A percentile compares a stretch with the other conserved stretches of the same genome.
These are phyloP conservation scores for Peronospora farinosa DNA, from an alignment of 352 stramenopile species.

Conservation along the genomic window DNA sequence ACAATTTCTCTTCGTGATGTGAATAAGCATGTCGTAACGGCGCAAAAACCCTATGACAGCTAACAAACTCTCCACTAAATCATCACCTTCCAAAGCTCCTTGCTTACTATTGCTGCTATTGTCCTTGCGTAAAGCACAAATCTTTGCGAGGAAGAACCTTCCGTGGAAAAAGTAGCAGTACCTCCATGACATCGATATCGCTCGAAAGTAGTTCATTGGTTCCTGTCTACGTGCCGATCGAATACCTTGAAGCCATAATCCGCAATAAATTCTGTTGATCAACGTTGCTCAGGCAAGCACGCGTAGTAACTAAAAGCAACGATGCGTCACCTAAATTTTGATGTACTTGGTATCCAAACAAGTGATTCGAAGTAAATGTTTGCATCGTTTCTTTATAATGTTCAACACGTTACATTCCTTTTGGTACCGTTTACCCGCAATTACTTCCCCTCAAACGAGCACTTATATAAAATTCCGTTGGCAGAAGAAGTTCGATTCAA, in stretches of 20 bases:
- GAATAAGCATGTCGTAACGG: slow-evolving; percentile 34
- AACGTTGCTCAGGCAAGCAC: slow-evolving; percentile 48
- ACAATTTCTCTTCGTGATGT: slow-evolving; percentile 9
- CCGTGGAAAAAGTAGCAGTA: slow-evolving; percentile 57
- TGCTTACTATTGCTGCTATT: slow-evolving; percentile 23
- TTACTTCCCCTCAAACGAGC: no score
- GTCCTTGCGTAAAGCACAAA: slow-evolving; percentile 23
- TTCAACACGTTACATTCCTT: no score
- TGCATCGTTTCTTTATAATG: no score
- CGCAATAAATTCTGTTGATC: slow-evolving; percentile 44
- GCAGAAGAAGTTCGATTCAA: no score
- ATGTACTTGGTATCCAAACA: no score
- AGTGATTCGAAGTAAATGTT: no score
- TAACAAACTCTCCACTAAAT: slow-evolving; percentile 45
- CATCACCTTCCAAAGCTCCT: slow-evolving; percentile 32
- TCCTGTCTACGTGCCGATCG: slow-evolving; percentile 15
- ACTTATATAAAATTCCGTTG: no score
- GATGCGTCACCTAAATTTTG: no score
- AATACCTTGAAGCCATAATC: slow-evolving; percentile 55
- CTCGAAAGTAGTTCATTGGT: slow-evolving; percentile 63
- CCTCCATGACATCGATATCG: no score
- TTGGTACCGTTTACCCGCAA: no score
- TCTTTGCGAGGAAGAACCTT: slow-evolving; percentile 63
- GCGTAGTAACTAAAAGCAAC: no score
- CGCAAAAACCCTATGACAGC: slow-evolving; percentile 50